Evolutionary conservation across 1,139 yeast genomes (phyloP), one percentile per base, ranked within the genome.

Genomic region (Saccharomyces uvarum): DNA sequence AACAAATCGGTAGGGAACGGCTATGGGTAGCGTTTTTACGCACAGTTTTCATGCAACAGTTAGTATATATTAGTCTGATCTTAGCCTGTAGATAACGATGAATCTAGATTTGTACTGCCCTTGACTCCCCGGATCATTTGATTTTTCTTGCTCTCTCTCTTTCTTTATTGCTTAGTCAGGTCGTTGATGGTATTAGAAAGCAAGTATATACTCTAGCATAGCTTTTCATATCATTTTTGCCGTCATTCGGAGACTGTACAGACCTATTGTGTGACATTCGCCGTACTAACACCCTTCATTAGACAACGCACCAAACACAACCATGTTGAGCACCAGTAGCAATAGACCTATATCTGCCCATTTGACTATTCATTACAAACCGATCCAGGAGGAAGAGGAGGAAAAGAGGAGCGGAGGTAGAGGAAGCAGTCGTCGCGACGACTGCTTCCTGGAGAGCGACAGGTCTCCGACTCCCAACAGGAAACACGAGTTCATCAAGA

Each of bases 331-430:
- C 44, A 31, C 19, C 28, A 33, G 29, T 14, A 24, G 19, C 29
- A 44, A 44, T 21, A 51, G 31, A 41, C 54, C 54, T 7, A 41
- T 53, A 3, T 33, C 50, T 27, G 56, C 53, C 8, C 57, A 49
- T 27, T 47, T 55, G 11, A 53, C 51, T 2, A 51, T 51, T 7
- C 50, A 52, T 27, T 54, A 52, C 26, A 14, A 7, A 4, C 32
- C 33, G n/a, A n/a, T 27, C 24, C 29, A 29, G 21, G 29, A 19
- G 32, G 14, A n/a, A 14, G 24, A 33, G n/a, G 19, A 21, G 16
- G 32, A n/a, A 14, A n/a, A 24, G 11, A 38, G 14, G n/a, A 14
- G 8, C 27, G 28, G 32, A n/a, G 44, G 24, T 14, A 38, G 21
- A 3, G 46, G 46, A 16, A 41, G 46, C 46, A 41, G 24, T 21